phyloP scores from a whole-genome alignment of 1,139 yeast species.

The Zygosaccharomyces sapae region DNA sequence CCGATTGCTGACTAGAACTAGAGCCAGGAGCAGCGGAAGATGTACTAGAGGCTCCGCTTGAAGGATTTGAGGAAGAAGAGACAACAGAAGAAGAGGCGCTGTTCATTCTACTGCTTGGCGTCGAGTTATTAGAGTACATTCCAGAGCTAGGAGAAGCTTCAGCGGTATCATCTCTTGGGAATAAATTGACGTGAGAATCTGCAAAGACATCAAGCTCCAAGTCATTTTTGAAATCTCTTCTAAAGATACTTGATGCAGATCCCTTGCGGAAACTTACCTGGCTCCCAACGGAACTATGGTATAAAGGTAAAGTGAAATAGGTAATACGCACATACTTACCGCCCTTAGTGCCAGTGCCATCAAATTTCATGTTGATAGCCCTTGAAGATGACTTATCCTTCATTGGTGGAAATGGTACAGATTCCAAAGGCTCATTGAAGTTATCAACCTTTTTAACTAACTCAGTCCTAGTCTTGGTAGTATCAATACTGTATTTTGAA shows the following conservation, averaged over 20 bases:
- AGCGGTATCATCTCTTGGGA: conserved; percentile 7
- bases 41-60: not conserved
- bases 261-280: conserved; percentile 13
- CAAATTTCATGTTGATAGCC: conserved; percentile 21
- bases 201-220: conserved; percentile 12
- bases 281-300: conserved; percentile 15
- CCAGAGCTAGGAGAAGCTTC: not conserved
- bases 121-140: conserved; percentile 2
- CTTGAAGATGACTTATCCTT: conserved; percentile 25
- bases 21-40: not conserved
- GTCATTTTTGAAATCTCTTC: conserved; percentile 17
- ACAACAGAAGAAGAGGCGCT: not conserved
- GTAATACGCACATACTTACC: conserved; percentile 29
- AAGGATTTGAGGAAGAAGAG: not conserved
- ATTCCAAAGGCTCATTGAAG: conserved; percentile 25
- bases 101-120: not conserved
- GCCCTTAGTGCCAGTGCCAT: conserved; percentile 26
- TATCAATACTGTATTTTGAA: conserved; percentile 20
- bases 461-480: conserved; percentile 21
- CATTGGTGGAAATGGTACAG: conserved; percentile 24
- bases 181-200: conserved; percentile 11
- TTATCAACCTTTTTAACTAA: conserved; percentile 25
- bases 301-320: conserved; percentile 21
- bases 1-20: not conserved
- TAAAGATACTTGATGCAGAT: conserved; percentile 5